Percentiles rank a stretch among this genome's conserved stretches.
Evolutionary conservation across 169 alveolate genomes (phyloP).

Genomic region (Plasmodium gaboni): DNA sequence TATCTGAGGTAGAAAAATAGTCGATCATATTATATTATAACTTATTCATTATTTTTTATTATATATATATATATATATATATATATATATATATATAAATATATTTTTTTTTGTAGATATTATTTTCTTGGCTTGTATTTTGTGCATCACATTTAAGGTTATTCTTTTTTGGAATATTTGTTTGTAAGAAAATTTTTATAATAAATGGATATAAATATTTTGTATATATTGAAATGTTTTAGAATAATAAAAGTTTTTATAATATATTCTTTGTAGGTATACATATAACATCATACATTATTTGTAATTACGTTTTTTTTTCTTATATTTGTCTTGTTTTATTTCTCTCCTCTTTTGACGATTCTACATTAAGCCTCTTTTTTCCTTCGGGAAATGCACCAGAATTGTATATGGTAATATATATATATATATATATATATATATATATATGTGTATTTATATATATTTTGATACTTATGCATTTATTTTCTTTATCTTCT

Average conservation of each 20-base stretch:
- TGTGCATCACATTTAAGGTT: constrained; percentile 61
- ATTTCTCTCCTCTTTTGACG: constrained; percentile 68
- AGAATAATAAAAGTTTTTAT: no score
- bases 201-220: no score
- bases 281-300: constrained; percentile 59
- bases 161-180: constrained; percentile 49
- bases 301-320: constrained; percentile 64
- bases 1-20: constrained; percentile 40
- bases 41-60: not conserved
- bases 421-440: not conserved
- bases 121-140: constrained; percentile 62
- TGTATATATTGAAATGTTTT: no score
- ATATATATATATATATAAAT: not conserved
- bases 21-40: not conserved
- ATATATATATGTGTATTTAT: not conserved
- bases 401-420: constrained; percentile 35
- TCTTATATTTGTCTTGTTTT: constrained; percentile 59
- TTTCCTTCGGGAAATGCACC: constrained; percentile 22
- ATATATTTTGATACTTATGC: not conserved
- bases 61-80: no score
- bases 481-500: constrained; percentile 14
- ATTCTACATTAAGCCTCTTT: constrained; percentile 34
- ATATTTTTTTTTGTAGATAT: constrained; percentile 21
- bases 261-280: constrained; percentile 28
- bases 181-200: constrained; percentile 21